Evolutionary conservation across 2,329 filamentous ascomycete species (phyloP), one percentile per base, ranked within the genome.

Genomic region (Parastagonospora nodorum): DNA sequence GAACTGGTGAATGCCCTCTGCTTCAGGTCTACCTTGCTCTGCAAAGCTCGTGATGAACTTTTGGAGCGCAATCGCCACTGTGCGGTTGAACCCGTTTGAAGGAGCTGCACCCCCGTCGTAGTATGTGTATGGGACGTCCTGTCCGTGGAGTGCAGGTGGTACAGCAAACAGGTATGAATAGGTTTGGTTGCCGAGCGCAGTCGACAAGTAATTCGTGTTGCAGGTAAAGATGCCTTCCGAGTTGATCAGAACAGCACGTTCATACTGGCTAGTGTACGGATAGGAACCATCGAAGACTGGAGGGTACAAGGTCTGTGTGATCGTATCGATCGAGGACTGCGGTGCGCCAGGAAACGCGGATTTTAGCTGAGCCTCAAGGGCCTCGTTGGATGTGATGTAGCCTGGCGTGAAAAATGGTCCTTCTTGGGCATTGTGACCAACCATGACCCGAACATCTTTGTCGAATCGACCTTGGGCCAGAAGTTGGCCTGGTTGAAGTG

Each of bases 141-240:
- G 66, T 14, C 77, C 81, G 60, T 86, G 83, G 31, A 82, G 71
- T 7, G 75, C 81, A 0, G 82, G 82, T 0, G 78, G 78, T 1
- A 82, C 74, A 16, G 76, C 72, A 60, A 84, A 85, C 19, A 79
- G 66, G 69, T 85, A 84, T 2, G 74, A 73, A 63, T 80, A 80
- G 0, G 79, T 80, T 8, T 74, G 43, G 64, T 81, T 80, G 9
- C 63, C 59, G 64, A 72, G 78, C 7, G 77, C 81, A 1, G 67
- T 69, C 47, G 76, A 74, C 4, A 85, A 71, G 59, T 76, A 82
- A 60, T 78, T 74, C 11, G 81, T 77, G 57, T 82, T 82, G 75
- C 83, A 85, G 9, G 69, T 72, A 59, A 82, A 81, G 49, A 66
- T 50, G 5, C 66, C 48, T 47, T 85, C 82, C 10, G 75, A 64